Evolutionary conservation across 192 early-diverging fungal species (phyloP).

Genomic region (Coemansia sp.): DNA sequence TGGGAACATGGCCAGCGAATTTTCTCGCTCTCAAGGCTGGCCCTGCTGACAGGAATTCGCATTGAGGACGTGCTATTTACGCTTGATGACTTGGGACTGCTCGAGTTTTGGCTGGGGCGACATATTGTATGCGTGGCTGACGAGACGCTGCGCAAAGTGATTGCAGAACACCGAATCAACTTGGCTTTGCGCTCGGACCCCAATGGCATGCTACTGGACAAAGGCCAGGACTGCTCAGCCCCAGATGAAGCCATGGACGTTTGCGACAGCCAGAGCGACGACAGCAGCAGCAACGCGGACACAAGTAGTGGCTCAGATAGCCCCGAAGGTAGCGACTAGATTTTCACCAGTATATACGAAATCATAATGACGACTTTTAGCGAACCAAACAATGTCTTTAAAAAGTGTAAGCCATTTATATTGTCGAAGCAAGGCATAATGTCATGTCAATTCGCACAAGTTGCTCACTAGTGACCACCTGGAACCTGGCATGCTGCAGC

Average conservation of each 20-base stretch:
- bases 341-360: too few species aligned
- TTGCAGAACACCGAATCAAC: conserved; percentile 29
- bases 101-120: conserved; percentile 55
- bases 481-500: too few species aligned
- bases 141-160: conserved; percentile 24
- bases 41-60: conserved; percentile 60
- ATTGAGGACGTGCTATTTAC: conserved; percentile 69
- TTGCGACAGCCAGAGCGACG: neutral
- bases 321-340: neutral
- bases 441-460: too few species aligned
- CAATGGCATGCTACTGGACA: conserved; percentile 12
- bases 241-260: neutral
- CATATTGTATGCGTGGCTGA: conserved; percentile 42
- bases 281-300: too few species aligned
- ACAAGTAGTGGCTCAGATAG: neutral
- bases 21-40: conserved; percentile 49
- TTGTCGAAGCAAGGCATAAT: too few species aligned
- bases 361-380: too few species aligned
- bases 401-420: too few species aligned
- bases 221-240: neutral
- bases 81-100: conserved; percentile 57
- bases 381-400: too few species aligned
- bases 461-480: too few species aligned
- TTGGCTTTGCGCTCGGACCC: conserved; percentile 33
- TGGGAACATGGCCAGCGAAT: conserved; percentile 24